A percentile compares a stretch with the other conserved stretches of the same genome.
These are phyloP conservation scores for Yarrowia sp. DNA, from an alignment of 805 yeast species.

Conservation along the genomic window DNA sequence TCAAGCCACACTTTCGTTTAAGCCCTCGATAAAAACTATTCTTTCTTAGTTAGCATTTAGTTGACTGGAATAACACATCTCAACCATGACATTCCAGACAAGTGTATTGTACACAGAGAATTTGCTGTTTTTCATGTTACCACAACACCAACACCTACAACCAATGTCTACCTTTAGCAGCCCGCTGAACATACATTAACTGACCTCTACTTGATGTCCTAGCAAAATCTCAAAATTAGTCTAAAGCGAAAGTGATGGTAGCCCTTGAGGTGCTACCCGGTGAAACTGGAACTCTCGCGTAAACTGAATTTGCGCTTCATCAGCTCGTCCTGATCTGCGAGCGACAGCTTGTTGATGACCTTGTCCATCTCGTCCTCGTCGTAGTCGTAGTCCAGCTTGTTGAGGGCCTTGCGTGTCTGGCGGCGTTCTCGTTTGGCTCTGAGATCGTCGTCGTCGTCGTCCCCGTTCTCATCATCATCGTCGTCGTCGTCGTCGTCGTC, in stretches of 20 bases:
- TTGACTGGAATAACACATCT: too few species aligned
- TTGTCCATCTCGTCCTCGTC: slow-evolving; percentile 39
- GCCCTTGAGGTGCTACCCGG: slow-evolving; percentile 6
- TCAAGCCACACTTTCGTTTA: too few species aligned
- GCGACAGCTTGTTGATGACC: slow-evolving; percentile 35
- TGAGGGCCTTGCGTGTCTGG: slow-evolving; percentile 35
- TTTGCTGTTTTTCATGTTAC: too few species aligned
- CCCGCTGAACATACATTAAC: not conserved
- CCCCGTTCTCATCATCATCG: slow-evolving; percentile 47
- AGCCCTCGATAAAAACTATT: too few species aligned
- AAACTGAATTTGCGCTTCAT: slow-evolving; percentile 32
- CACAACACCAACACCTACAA: too few species aligned
- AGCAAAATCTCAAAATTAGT: slow-evolving; percentile 18
- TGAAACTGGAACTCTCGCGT: slow-evolving; percentile 33
- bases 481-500: slow-evolving; percentile 46
- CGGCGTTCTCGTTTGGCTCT: slow-evolving; percentile 34
- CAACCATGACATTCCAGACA: too few species aligned
- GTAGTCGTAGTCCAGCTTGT: slow-evolving; percentile 39
- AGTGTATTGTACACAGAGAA: too few species aligned
- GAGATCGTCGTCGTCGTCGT: slow-evolving; percentile 45
- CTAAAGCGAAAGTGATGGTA: slow-evolving; percentile 22
- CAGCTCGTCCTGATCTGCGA: slow-evolving; percentile 38
- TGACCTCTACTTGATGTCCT: not conserved
- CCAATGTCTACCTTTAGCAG: too few species aligned
- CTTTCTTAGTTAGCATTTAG: too few species aligned